phyloP scores from a whole-genome alignment of 305 asterid species.

The Solanum hybrid region DNA sequence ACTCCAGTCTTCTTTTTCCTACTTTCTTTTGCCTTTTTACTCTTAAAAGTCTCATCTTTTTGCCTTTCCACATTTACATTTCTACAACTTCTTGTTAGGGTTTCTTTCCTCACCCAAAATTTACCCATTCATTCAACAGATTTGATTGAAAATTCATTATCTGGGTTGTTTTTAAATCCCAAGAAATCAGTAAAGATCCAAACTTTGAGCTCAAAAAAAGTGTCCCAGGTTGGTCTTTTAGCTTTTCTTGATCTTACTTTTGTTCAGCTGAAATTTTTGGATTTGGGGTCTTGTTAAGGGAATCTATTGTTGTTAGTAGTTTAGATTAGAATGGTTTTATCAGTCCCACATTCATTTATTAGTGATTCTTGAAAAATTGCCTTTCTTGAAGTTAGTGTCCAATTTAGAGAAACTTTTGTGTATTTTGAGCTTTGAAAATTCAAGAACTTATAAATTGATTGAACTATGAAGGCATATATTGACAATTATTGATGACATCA shows the following conservation, averaged over 20 bases:
- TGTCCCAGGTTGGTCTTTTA: neutral
- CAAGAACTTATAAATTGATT: neutral
- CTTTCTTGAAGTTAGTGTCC: neutral
- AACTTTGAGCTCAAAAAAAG: slow-evolving; percentile 6
- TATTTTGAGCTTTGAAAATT: neutral
- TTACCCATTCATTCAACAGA: neutral
- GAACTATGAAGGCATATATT: neutral
- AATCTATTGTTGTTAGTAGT: neutral
- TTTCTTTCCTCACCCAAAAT: slow-evolving; percentile 8
- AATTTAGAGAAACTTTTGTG: neutral
- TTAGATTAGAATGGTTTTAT: neutral
- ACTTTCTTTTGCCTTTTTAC: neutral
- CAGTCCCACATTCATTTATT: neutral
- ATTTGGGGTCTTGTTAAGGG: neutral
- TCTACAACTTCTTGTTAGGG: slow-evolving; percentile 40
- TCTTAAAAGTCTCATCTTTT: slow-evolving; percentile 20
- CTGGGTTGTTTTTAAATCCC: neutral
- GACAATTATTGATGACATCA: neutral
- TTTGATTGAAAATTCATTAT: neutral
- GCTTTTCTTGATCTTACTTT: neutral
- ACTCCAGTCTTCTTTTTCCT: slow-evolving; percentile 13
- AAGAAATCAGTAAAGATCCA: slow-evolving; percentile 7
- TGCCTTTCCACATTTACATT: slow-evolving; percentile 36
- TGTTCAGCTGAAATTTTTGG: neutral
- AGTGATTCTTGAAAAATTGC: neutral